Conservation (phyloP, 768 basidiomycete genomes). For the Stropharia rugosoannulata region DNA sequence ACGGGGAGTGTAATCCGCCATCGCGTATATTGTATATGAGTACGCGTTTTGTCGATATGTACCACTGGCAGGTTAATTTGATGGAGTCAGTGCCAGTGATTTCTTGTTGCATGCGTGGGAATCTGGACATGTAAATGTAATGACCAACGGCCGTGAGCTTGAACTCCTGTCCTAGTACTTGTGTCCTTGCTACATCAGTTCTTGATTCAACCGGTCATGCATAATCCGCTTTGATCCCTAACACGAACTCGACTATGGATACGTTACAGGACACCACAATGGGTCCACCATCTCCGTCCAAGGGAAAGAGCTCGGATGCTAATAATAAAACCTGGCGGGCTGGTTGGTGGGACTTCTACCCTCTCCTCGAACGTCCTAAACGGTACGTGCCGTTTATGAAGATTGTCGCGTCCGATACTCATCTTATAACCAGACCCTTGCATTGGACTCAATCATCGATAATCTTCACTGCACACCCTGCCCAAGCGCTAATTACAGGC, state of each 20-base stretch:
- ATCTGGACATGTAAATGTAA: background rate
- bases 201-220: background rate
- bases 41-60: no score
- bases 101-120: conserved; percentile 1
- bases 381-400: conserved; percentile 38
- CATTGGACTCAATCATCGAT: conserved; percentile 71
- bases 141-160: no score
- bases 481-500: conserved; percentile 56
- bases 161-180: no score
- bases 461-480: conserved; percentile 68
- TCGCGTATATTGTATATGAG: background rate
- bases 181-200: no score
- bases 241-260: conserved; percentile 9
- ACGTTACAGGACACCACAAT: conserved; percentile 3
- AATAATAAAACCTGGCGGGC: conserved; percentile 45
- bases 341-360: conserved; percentile 75
- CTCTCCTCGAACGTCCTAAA: conserved; percentile 54
- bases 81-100: no score
- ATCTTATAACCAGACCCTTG: conserved; percentile 48
- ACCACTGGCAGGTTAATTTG: no score
- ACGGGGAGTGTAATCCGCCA: conserved; percentile 40
- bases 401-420: background rate
- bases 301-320: conserved; percentile 50
- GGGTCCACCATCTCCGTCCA: conserved; percentile 13
- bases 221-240: background rate